Conservation (phyloP, 1,284 basidiomycete genomes). For the Rhizoctonia solani region DNA sequence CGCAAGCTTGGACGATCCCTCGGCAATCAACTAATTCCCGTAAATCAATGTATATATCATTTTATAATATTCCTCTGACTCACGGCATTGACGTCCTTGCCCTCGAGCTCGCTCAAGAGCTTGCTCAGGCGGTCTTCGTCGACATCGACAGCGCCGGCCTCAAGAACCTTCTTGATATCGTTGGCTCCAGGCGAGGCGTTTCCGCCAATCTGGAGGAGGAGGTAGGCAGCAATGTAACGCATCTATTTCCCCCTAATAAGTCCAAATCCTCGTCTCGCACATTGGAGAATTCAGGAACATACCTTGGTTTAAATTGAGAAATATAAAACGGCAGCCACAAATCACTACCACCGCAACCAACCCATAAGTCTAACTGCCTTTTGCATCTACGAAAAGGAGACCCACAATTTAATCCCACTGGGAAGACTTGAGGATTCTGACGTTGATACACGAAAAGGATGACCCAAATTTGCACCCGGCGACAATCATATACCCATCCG, state of each 20-base stretch:
- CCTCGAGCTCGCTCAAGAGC: constrained; percentile 90
- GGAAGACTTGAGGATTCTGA: constrained; percentile 92
- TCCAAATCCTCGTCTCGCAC: too few species aligned
- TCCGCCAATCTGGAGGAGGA: constrained; percentile 95
- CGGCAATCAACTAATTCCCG: constrained; percentile 75
- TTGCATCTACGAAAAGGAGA: constrained; percentile 32
- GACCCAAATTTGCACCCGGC: constrained; percentile 26
- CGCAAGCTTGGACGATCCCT: constrained; percentile 90
- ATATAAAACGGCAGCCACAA: constrained; percentile 73
- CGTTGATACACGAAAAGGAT: constrained; percentile 54
- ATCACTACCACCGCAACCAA: constrained; percentile 75
- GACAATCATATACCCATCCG: not conserved
- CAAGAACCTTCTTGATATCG: constrained; percentile 90
- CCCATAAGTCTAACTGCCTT: not conserved
- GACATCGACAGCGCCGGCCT: constrained; percentile 85
- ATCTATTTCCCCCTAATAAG: constrained; percentile 64
- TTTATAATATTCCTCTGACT: constrained; percentile 43
- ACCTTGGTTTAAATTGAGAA: constrained; percentile 24
- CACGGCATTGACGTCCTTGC: constrained; percentile 87
- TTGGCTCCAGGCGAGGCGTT: constrained; percentile 85
- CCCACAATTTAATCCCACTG: constrained; percentile 79
- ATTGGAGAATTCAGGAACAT: constrained; percentile 45
- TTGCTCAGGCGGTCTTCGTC: constrained; percentile 84
- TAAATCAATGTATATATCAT: constrained; percentile 7
- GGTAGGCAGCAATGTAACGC: constrained; percentile 97